Conservation (phyloP, 257 asterid genomes). For the Solanum neorickii region DNA sequence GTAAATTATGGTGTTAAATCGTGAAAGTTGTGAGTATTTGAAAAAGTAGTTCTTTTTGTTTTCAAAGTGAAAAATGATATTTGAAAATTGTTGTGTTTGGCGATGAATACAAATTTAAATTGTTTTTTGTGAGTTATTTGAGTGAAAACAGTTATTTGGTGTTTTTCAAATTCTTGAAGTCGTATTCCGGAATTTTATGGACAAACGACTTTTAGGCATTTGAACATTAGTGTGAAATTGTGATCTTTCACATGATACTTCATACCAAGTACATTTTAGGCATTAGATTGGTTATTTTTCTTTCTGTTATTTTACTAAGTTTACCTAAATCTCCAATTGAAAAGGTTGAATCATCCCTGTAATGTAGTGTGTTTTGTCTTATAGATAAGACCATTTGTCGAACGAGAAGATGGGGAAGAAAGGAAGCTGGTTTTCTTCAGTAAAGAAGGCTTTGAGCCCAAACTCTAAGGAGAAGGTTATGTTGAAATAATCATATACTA, state of each 20-base stretch:
- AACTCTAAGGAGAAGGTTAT: slow-evolving; percentile 45
- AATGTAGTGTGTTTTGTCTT: not conserved
- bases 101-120: no score
- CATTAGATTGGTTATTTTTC: not conserved
- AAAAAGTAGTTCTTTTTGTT: not conserved
- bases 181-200: not conserved
- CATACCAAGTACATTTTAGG: not conserved
- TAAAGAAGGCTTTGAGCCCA: slow-evolving; percentile 79
- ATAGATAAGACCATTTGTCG: slow-evolving; percentile 17
- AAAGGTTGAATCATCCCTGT: not conserved
- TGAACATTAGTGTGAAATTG: not conserved
- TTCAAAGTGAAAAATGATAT: not conserved
- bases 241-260: not conserved
- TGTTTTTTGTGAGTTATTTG: not conserved
- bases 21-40: not conserved
- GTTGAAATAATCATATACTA: not conserved
- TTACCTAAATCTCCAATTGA: not conserved
- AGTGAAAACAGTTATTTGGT: not conserved
- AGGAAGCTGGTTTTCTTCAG: slow-evolving; percentile 83
- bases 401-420: slow-evolving; percentile 67
- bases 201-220: no score
- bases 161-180: not conserved
- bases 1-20: not conserved
- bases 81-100: not conserved
- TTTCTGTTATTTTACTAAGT: not conserved